These are phyloP conservation scores for Primulina tabacum DNA, from an alignment of 257 asterid species.

Conservation along the genomic window DNA sequence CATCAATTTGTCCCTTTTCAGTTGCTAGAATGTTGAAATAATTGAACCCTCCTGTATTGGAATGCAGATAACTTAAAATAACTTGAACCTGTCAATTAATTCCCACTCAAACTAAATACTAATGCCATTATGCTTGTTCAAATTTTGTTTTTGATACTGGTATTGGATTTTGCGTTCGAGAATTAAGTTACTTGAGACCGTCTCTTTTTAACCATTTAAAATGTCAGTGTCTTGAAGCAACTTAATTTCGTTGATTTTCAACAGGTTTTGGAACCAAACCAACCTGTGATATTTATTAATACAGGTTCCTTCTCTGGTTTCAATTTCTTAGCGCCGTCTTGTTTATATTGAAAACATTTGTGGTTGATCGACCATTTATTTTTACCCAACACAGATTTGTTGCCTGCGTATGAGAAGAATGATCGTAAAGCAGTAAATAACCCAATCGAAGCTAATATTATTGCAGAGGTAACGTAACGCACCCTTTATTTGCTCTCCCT, in stretches of 20 bases:
- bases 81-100: not conserved
- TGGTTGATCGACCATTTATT: slow-evolving; percentile 20
- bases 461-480: slow-evolving; percentile 77
- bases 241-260: slow-evolving; percentile 23
- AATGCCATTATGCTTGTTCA: not conserved
- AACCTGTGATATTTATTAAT: slow-evolving; percentile 74
- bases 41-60: too few relatives aligned
- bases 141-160: not conserved
- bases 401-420: slow-evolving; percentile 72
- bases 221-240: slow-evolving; percentile 16
- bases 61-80: too few relatives aligned
- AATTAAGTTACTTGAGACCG: not conserved
- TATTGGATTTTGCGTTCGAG: not conserved
- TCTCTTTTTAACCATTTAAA: not conserved
- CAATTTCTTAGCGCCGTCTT: slow-evolving; percentile 19
- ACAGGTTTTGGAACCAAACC: slow-evolving; percentile 78
- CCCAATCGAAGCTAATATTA: slow-evolving; percentile 75
- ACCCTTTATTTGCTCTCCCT: slow-evolving; percentile 16
- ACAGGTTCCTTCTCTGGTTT: slow-evolving; percentile 56
- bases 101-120: too few relatives aligned
- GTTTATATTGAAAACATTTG: slow-evolving; percentile 2
- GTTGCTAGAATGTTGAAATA: not conserved
- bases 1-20: slow-evolving; percentile 1
- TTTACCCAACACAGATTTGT: slow-evolving; percentile 44
- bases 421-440: slow-evolving; percentile 66